phyloP scores from a whole-genome alignment of 768 basidiomycete species.

The Holtermanniella nyarrowii region DNA sequence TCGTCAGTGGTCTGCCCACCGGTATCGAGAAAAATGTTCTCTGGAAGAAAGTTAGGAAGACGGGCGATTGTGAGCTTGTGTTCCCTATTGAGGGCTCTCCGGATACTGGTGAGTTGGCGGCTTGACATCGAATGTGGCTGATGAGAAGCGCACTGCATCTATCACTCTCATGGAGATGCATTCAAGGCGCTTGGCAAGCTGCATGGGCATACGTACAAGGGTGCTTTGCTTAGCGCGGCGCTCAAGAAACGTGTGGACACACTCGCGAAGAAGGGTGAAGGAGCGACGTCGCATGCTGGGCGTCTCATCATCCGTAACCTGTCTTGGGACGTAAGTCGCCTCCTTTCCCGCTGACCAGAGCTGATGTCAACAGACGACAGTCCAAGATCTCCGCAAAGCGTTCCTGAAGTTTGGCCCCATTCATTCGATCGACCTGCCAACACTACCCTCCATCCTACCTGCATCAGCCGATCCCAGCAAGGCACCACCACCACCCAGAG shows the following conservation, averaged over 20 bases:
- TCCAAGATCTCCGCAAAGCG: slow-evolving; percentile 69
- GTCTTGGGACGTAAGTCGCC: slow-evolving; percentile 50
- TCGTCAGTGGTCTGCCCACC: slow-evolving; percentile 39
- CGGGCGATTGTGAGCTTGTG: slow-evolving; percentile 27
- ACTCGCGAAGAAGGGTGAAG: slow-evolving; percentile 42
- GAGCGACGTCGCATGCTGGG: slow-evolving; percentile 53
- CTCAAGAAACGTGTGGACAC: slow-evolving; percentile 74
- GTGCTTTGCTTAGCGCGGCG: slow-evolving; percentile 69
- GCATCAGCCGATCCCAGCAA: slow-evolving; percentile 40
- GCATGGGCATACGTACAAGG: slow-evolving; percentile 89
- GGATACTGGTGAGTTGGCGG: slow-evolving; percentile 14
- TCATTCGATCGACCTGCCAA: slow-evolving; percentile 70
- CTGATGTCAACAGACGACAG: slow-evolving; percentile 50
- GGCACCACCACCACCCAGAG: slow-evolving; percentile 32
- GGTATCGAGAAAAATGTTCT: slow-evolving; percentile 36
- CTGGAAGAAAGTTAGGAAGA: slow-evolving; percentile 40
- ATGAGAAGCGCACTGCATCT: slow-evolving; percentile 59
- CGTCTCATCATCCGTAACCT: slow-evolving; percentile 86
- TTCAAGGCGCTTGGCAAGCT: slow-evolving; percentile 64
- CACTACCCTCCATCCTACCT: slow-evolving; percentile 37
- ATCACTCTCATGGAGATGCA: slow-evolving; percentile 58
- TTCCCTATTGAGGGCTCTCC: slow-evolving; percentile 32
- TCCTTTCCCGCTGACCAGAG: background rate
- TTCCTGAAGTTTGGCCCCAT: slow-evolving; percentile 85
- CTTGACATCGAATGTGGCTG: slow-evolving; percentile 1